Conservation (phyloP, 352 stramenopile genomes). For the Phytophthora parvispora region DNA sequence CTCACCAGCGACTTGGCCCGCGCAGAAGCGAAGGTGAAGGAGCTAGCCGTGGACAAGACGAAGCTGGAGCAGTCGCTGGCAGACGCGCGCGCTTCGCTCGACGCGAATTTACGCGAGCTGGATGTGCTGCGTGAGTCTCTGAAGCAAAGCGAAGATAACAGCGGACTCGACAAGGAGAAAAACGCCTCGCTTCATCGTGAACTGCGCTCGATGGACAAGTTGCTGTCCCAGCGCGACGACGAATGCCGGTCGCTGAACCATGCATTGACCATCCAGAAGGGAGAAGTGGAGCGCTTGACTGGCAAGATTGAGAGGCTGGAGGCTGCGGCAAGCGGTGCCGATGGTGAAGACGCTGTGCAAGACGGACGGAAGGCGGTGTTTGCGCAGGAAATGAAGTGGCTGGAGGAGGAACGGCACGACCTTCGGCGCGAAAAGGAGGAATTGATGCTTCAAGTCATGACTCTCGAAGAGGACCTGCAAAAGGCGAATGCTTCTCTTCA, state of each 20-base stretch:
- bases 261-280: constrained; percentile 59
- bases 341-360: constrained; percentile 15
- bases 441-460: constrained; percentile 62
- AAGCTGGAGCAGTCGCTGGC: constrained; percentile 58
- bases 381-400: constrained; percentile 78
- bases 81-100: constrained; percentile 47
- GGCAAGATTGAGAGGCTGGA: constrained; percentile 43
- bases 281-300: constrained; percentile 65
- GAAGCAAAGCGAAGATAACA: constrained; percentile 64
- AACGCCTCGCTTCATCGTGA: constrained; percentile 78
- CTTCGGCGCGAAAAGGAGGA: constrained; percentile 67
- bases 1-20: constrained; percentile 67
- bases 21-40: constrained; percentile 65
- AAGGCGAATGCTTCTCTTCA: constrained; percentile 48
- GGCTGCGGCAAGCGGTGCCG: constrained; percentile 2
- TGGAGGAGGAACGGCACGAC: constrained; percentile 73
- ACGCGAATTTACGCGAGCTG: constrained; percentile 58
- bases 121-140: constrained; percentile 70
- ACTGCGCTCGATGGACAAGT: constrained; percentile 75
- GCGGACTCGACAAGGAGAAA: constrained; percentile 70
- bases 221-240: constrained; percentile 75
- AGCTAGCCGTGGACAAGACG: constrained; percentile 39
- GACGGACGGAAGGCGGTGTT: constrained; percentile 44
- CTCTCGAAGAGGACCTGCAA: constrained; percentile 70
- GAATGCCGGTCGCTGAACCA: constrained; percentile 74